These are phyloP conservation scores for Trichoderma citrinoviride DNA, from an alignment of 2,329 filamentous ascomycete species.

Conservation along the genomic window DNA sequence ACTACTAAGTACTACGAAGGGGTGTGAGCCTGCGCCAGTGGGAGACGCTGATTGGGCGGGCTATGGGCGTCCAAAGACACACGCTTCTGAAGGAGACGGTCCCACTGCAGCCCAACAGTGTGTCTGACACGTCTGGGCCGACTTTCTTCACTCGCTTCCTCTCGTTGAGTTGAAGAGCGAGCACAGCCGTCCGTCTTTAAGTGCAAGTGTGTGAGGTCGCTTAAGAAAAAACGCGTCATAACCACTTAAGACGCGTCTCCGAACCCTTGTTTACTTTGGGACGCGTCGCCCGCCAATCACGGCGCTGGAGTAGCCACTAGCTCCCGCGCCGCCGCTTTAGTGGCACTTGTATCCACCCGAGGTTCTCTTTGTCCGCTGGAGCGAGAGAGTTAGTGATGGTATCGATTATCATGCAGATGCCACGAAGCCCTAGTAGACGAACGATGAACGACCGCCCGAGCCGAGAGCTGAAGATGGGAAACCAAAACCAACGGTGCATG, in stretches of 20 bases:
- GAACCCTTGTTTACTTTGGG: constrained; percentile 27
- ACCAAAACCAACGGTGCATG: neutral
- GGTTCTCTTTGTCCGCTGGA: neutral
- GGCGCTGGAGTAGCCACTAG: neutral
- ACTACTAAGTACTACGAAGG: neutral
- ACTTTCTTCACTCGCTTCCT: neutral
- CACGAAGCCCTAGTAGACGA: too few species aligned
- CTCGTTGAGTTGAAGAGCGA: neutral
- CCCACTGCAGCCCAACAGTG: constrained; percentile 20
- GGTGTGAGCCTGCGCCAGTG: neutral
- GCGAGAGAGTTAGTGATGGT: neutral
- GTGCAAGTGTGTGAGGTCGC: constrained; percentile 1
- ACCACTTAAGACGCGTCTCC: constrained; percentile 12
- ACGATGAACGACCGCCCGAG: neutral
- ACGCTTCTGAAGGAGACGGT: neutral
- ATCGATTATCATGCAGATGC: neutral
- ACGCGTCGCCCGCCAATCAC: constrained; percentile 28
- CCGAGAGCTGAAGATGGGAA: constrained; percentile 3
- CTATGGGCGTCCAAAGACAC: neutral
- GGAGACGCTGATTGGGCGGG: constrained; percentile 7
- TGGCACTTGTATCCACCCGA: neutral
- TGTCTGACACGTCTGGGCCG: constrained; percentile 10
- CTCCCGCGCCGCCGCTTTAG: neutral
- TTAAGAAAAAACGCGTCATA: constrained; percentile 12
- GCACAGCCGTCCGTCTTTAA: neutral